Evolutionary conservation across 1,284 basidiomycete species (phyloP), one percentile per base, ranked within the genome.

Genomic region (Sporisorium scitamineum): DNA sequence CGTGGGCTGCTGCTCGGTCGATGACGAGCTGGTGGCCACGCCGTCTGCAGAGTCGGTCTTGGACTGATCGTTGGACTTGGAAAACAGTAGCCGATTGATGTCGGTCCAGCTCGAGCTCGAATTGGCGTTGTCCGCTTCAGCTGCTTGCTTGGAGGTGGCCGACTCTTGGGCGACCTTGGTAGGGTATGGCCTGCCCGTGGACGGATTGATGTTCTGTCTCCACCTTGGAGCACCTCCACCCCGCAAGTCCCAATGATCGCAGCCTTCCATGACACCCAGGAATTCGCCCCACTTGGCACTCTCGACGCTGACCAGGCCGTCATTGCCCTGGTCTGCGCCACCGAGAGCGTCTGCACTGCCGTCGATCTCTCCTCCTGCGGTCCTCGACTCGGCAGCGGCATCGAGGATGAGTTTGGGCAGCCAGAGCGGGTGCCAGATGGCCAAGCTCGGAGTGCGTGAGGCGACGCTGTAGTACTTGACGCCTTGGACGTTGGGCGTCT

Each of bases 201-300:
- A 59, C 78, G 81, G 61, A 79, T 85, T 76, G 76, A 84, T 70
- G 61, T 78, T 72, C 65, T 73, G 63, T 47, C 51, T 80, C 82
- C 79, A 66, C 57, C 85, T 61, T 32, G 82, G 66, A 56, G 88
- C 88, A n/a, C 88, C 87, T 60, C 87, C 91, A 0, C 97, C 97
- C 62, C 97, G 88, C 80, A 98, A 89, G 81, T 97, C 93, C 97
- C 97, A 99, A 84, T 99, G 97, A 87, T 99, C 95, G 78, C 91
- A 93, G 3, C 91, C 92, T 73, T 97, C 93, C 83, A 99, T 88
- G 22, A 91, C 90, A 5, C 96, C 96, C 18, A 99, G 87, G 86
- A 94, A 84, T 53, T 76, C 67, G 39, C 84, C 83, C 83, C 83
- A 85, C 41, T 76, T 79, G 6, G 81, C 82, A 54, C 73, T 80